Evolutionary conservation across 1,284 basidiomycete genomes (phyloP).

Genomic region (Erythrobasidium hasegawianum): DNA sequence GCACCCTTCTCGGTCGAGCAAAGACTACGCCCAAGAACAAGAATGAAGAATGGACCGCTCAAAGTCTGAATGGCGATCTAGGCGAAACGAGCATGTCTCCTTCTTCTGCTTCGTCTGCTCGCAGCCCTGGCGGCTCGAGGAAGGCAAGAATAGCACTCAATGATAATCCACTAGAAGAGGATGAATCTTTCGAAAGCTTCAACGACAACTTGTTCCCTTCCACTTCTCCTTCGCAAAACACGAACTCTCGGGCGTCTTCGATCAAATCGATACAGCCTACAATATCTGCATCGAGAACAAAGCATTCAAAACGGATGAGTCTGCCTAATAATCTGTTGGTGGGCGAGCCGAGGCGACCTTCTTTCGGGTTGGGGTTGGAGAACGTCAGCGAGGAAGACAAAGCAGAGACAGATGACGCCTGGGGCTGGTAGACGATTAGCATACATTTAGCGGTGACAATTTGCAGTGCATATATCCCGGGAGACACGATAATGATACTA

Average conservation of each 20-base stretch:
- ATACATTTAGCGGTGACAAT: too few species aligned
- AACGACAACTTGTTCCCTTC: too few species aligned
- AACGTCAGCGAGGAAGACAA: conserved; percentile 20
- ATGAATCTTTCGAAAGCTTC: neutral
- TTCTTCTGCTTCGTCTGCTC: neutral
- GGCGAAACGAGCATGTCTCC: conserved; percentile 1
- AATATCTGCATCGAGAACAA: conserved; percentile 11
- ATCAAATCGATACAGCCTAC: neutral
- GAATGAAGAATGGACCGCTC: neutral
- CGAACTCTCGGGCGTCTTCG: too few species aligned
- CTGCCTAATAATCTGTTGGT: conserved; percentile 12
- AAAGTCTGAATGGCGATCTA: neutral
- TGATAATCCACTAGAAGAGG: conserved; percentile 5
- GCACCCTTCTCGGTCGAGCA: conserved; percentile 13
- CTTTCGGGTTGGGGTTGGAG: conserved; percentile 22
- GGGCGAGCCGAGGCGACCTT: neutral
- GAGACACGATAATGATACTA: too few species aligned
- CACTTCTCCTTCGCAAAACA: too few species aligned
- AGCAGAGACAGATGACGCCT: conserved; percentile 16
- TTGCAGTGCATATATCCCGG: too few species aligned
- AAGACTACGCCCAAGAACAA: conserved; percentile 2
- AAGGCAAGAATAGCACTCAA: neutral
- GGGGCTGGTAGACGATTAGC: conserved; percentile 32
- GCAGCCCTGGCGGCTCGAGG: neutral
- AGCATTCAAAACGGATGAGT: conserved; percentile 31